Evolutionary conservation across 2,329 filamentous ascomycete species (phyloP).

Genomic region (Pseudocercospora fuligena): DNA sequence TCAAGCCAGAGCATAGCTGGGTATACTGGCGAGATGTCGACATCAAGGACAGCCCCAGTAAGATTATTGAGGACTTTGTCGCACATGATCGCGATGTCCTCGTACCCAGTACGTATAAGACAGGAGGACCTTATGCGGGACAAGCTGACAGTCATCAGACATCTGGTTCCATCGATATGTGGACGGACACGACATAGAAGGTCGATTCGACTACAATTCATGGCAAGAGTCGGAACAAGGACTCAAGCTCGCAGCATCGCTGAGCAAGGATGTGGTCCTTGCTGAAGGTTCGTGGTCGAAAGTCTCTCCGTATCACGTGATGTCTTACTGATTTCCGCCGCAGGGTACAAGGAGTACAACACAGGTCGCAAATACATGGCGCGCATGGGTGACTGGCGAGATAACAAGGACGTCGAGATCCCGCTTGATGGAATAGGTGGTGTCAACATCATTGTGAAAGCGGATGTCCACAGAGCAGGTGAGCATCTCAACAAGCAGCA

Average conservation of each 20-base stretch:
- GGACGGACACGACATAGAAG: slow-evolving; percentile 82
- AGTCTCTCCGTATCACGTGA: slow-evolving; percentile 4
- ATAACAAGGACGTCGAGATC: slow-evolving; percentile 90
- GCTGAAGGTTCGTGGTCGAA: slow-evolving; percentile 70
- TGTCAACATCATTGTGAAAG: slow-evolving; percentile 97
- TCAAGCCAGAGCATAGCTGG: slow-evolving; percentile 96
- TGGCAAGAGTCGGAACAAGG: slow-evolving; percentile 94
- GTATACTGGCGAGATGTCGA: slow-evolving; percentile 99
- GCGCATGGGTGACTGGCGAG: slow-evolving; percentile 86
- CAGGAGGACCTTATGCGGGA: background rate
- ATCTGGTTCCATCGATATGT: slow-evolving; percentile 95
- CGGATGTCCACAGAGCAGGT: slow-evolving; percentile 95
- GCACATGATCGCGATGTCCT: slow-evolving; percentile 91
- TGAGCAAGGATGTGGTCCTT: slow-evolving; percentile 81
- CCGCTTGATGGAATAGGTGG: slow-evolving; percentile 94
- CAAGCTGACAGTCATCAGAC: slow-evolving; percentile 59
- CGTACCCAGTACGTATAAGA: slow-evolving; percentile 79
- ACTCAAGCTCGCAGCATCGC: slow-evolving; percentile 70
- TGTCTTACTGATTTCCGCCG: slow-evolving; percentile 4
- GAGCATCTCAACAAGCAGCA: slow-evolving; percentile 36
- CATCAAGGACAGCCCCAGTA: slow-evolving; percentile 89
- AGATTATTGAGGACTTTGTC: slow-evolving; percentile 92
- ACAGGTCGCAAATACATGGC: slow-evolving; percentile 92
- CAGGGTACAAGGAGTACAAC: slow-evolving; percentile 89
- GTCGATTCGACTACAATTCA: slow-evolving; percentile 98